Evolutionary conservation across 2,329 filamentous ascomycete species (phyloP), one percentile per base, ranked within the genome.

Genomic region (Cladorrhinum sp.): DNA sequence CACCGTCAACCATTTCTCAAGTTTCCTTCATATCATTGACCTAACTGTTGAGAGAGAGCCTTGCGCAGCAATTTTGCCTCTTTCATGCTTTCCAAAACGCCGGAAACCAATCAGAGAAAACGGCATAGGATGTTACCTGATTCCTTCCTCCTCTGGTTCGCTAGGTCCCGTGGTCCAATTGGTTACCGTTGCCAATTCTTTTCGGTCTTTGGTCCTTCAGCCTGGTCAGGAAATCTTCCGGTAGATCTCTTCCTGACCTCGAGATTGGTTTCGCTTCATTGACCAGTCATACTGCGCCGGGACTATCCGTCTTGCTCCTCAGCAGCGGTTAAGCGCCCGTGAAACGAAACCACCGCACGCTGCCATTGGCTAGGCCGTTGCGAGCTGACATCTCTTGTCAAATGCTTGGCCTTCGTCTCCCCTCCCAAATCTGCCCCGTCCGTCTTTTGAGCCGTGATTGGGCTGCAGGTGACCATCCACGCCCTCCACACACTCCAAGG

Each of bases 271-370:
- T 66, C 65, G 65, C 63, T 62, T 66, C 61, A 50, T 25, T 23
- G 10, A 29, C 63, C 65, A 66, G 5, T 62, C 58, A 65, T 41
- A 29, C 22, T 10, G 6, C 22, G 4, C 55, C 63, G 63, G 63
- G 50, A 51, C 18, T 41, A 61, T 62, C 63, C 61, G 58, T 50
- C 16, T n/a, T 32, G 16, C 27, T 57, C 50, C 20, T 12, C 36
- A 23, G 45, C 55, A 56, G 52, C 3, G 41, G 36, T 51, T 67
- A 67, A 62, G 65, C 64, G 65, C 65, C 64, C 55, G 59, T 41
- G 50, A 65, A 67, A 67, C 65, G 48, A 64, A 65, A 64, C 61
- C 45, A 18, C 45, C 24, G 50, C 45, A 38, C 36, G 27, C 45
- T 52, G 24, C 58, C 55, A 67, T 65, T 67, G 65, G 62, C 55